A percentile compares a stretch with the other conserved stretches of the same genome.
These are phyloP conservation scores for Termitomyces sp. DNA, from an alignment of 768 basidiomycete genomes.

Conservation along the genomic window DNA sequence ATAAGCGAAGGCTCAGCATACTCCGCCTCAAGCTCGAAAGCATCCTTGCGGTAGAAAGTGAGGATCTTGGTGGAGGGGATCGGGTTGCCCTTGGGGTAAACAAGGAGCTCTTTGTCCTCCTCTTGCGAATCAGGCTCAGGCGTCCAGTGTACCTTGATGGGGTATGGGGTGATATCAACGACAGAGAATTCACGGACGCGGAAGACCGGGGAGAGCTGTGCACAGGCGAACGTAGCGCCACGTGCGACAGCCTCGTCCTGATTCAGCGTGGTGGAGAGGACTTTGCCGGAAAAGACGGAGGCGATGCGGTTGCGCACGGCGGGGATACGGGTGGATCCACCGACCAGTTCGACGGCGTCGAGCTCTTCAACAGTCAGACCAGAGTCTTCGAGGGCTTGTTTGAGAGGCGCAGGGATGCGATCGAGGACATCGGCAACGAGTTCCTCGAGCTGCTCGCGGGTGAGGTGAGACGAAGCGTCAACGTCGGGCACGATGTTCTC, in stretches of 20 bases:
- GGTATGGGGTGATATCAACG: constrained; percentile 81
- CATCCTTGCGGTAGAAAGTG: constrained; percentile 85
- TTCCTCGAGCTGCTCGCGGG: constrained; percentile 75
- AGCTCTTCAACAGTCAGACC: constrained; percentile 81
- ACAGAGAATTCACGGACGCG: constrained; percentile 93
- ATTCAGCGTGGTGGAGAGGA: constrained; percentile 90
- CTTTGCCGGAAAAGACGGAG: constrained; percentile 73
- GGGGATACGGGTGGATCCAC: constrained; percentile 90
- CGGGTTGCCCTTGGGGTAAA: constrained; percentile 81
- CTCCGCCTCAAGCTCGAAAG: constrained; percentile 83
- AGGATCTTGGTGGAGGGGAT: constrained; percentile 95
- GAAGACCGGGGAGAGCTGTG: constrained; percentile 96
- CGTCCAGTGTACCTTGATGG: constrained; percentile 90
- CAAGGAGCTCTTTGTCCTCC: constrained; percentile 87
- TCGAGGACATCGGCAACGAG: constrained; percentile 74
- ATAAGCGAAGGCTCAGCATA: constrained; percentile 72
- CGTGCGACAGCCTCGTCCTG: constrained; percentile 97
- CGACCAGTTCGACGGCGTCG: constrained; percentile 88
- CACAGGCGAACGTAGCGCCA: constrained; percentile 95
- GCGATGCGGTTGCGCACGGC: constrained; percentile 87
- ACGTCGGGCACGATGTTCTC: constrained; percentile 96
- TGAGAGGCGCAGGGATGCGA: constrained; percentile 68
- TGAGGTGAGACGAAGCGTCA: constrained; percentile 83
- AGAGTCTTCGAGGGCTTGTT: constrained; percentile 75
- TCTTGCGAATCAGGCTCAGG: constrained; percentile 66